phyloP scores from a whole-genome alignment of 1,139 yeast genomes.

The Maudiozyma humilis region DNA sequence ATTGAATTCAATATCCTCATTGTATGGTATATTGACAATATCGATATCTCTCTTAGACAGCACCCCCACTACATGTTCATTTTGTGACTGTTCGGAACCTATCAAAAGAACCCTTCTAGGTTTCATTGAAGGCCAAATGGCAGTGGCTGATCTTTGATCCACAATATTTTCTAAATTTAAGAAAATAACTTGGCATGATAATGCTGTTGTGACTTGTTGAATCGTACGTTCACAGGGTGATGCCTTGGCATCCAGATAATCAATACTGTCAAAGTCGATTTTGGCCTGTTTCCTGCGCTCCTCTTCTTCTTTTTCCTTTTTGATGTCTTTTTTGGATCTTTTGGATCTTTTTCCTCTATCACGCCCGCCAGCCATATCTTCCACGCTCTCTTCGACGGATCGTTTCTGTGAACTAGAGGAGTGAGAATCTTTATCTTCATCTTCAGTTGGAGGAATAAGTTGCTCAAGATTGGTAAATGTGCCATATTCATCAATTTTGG shows the following conservation, averaged over 20 bases:
- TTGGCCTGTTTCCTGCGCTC: constrained; percentile 20
- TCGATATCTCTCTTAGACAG: constrained; percentile 31
- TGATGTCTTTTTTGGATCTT: constrained; percentile 14
- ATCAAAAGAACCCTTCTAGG: constrained; percentile 65
- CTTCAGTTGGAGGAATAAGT: constrained; percentile 43
- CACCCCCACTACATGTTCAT: constrained; percentile 15
- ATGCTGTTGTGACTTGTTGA: constrained; percentile 35
- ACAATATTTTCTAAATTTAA: constrained; percentile 82
- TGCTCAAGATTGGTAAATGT: constrained; percentile 58
- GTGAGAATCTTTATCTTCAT: constrained; percentile 30
- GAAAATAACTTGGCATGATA: constrained; percentile 66
- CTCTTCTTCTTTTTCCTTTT: constrained; percentile 5
- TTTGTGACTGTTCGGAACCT: constrained; percentile 35
- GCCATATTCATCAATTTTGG: constrained; percentile 80
- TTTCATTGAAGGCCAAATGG: constrained; percentile 70
- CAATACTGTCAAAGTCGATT: constrained; percentile 35
- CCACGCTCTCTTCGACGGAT: not conserved
- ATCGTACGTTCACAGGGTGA: constrained; percentile 46
- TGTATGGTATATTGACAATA: constrained; percentile 33
- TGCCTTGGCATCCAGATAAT: constrained; percentile 49
- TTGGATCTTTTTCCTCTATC: not conserved
- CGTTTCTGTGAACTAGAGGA: not conserved
- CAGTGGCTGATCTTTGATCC: constrained; percentile 71
- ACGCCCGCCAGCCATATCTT: not conserved
- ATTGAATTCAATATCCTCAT: constrained; percentile 45